Evolutionary conservation across 2,329 filamentous ascomycete genomes (phyloP).

Genomic region (Onygenales sp.): DNA sequence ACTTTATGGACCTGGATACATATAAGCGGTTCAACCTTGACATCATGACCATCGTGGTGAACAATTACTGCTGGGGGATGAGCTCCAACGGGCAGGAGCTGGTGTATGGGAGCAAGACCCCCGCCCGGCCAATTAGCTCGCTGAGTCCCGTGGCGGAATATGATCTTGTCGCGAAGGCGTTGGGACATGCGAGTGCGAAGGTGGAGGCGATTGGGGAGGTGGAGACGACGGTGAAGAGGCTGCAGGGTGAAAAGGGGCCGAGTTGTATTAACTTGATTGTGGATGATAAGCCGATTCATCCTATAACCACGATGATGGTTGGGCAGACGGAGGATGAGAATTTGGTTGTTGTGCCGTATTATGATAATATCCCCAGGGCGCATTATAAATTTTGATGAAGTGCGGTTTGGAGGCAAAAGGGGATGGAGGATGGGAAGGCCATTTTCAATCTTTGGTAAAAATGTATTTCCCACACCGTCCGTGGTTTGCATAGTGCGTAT

Average conservation of each 20-base stretch:
- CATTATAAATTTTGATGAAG: not conserved
- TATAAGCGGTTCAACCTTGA: not conserved
- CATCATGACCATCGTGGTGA: not conserved
- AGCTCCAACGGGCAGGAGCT: not conserved
- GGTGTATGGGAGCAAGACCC: not conserved
- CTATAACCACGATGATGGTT: constrained; percentile 27
- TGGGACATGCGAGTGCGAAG: not conserved
- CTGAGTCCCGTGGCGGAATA: not conserved
- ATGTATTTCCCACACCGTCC: no score
- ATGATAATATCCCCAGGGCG: constrained; percentile 36
- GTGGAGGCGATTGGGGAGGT: not conserved
- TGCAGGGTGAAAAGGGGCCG: not conserved
- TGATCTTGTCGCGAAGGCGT: not conserved
- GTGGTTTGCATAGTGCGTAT: no score
- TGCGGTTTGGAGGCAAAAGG: not conserved
- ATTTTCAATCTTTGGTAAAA: not conserved
- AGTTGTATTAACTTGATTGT: not conserved
- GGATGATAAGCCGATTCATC: not conserved
- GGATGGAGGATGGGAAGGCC: not conserved
- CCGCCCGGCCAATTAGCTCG: not conserved
- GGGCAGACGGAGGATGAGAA: constrained; percentile 32
- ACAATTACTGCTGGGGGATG: not conserved
- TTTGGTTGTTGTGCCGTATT: constrained; percentile 40
- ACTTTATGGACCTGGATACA: not conserved
- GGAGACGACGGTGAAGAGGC: not conserved